Evolutionary conservation across 1,284 basidiomycete species (phyloP), one percentile per base, ranked within the genome.

Genomic region (Athelia sp.): DNA sequence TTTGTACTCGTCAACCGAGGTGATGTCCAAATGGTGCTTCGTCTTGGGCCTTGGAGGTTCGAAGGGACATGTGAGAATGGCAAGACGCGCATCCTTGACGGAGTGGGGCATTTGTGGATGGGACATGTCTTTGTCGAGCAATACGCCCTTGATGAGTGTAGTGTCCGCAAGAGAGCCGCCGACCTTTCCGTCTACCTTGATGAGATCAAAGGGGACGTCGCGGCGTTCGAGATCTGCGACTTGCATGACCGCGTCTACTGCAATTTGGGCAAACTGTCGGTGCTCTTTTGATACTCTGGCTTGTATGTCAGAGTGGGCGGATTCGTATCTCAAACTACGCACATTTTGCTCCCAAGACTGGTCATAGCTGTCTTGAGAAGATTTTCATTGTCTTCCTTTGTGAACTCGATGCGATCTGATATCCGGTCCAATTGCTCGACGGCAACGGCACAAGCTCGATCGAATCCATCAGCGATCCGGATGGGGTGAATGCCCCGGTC

Each of bases 51-150:
- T 87, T 13, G 97, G 96, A 10, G 96, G 96, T 68, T 99, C 96
- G 64, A 99, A 98, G 18, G 96, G 94, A 71, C 97, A 99, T 43
- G 96, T 99, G 47, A 99, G 82, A 64, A 99, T 99, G 50, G 96
- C 96, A 52, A 99, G 79, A 58, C 87, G 87, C 52, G 97, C 96
- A 66, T 99, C 90, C 58, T 77, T 79, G 57, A 99, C 86, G 43
- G 75, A 78, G 52, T 82, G 83, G 10, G 96, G 96, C 96, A 99
- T 99, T 71, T 98, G 94, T 9, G 96, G 91, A 65, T 99, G 96
- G 19, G 94, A 98, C 87, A 99, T 95, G 74, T 99, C 95, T 73
- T 99, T 98, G 84, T 99, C 95, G 66, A 99, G 83, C 57, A 99
- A 89, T 38, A 99, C 96, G 60, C 96, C 95, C 60, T 90, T 88